Percentiles rank a stretch among this genome's conserved stretches.
phyloP scores from a whole-genome alignment of 768 basidiomycete genomes.

The Clathrus columnatus region DNA sequence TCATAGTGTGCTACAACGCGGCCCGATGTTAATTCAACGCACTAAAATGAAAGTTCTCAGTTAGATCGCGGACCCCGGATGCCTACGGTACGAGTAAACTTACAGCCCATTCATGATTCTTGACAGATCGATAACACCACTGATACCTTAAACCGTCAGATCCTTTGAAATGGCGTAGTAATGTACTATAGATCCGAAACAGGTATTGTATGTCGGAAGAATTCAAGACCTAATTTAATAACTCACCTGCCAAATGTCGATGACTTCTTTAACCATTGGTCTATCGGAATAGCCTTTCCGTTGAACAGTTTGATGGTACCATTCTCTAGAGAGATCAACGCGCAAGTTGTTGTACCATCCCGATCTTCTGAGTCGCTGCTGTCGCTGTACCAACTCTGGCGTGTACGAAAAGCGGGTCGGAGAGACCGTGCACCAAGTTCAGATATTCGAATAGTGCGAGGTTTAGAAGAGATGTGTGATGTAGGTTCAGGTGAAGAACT shows the following conservation, averaged over 20 bases:
- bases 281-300: slow-evolving; percentile 35
- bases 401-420: slow-evolving; percentile 20
- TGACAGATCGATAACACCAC: slow-evolving; percentile 43
- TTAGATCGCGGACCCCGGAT: neutral
- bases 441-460: slow-evolving; percentile 30
- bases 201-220: neutral
- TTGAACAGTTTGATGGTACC: slow-evolving; percentile 42
- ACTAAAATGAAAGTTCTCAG: slow-evolving; percentile 30
- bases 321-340: slow-evolving; percentile 22
- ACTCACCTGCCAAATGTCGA: slow-evolving; percentile 35
- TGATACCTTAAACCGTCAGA: slow-evolving; percentile 53
- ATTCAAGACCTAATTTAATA: neutral
- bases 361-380: slow-evolving; percentile 37
- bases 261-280: slow-evolving; percentile 40
- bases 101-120: slow-evolving; percentile 59
- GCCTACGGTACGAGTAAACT: no score
- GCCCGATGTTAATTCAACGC: slow-evolving; percentile 37
- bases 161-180: slow-evolving; percentile 36
- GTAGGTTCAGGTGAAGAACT: slow-evolving; percentile 22
- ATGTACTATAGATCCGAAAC: slow-evolving; percentile 20
- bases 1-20: slow-evolving; percentile 53
- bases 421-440: slow-evolving; percentile 37
- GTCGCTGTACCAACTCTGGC: slow-evolving; percentile 34
- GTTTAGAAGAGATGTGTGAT: slow-evolving; percentile 40
- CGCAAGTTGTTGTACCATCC: neutral